phyloP scores from a whole-genome alignment of 176 grass and related monocot genomes.

The Tillandsia leiboldiana region DNA sequence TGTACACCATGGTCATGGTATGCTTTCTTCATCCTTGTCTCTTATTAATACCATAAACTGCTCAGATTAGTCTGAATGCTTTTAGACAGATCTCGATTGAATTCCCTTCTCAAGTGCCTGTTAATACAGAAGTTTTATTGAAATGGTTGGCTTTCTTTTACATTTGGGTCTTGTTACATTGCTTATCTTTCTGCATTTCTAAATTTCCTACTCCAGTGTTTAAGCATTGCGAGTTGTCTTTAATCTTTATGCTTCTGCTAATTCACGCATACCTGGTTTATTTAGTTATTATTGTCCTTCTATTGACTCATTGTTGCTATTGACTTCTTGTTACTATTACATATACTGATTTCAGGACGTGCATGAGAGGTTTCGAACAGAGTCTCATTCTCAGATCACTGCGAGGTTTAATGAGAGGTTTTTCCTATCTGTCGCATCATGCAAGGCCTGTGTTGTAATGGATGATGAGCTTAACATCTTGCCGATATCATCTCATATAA shows the following conservation, averaged over 20 bases:
- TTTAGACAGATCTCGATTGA: not conserved
- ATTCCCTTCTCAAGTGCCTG: not conserved
- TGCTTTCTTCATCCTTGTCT: slow-evolving; percentile 14
- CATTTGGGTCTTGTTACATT: not conserved
- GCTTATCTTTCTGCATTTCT: not conserved
- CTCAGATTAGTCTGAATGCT: not conserved
- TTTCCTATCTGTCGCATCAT: slow-evolving; percentile 76
- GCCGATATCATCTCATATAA: slow-evolving; percentile 81
- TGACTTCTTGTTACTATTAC: too few relatives aligned
- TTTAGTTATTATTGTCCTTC: too few relatives aligned
- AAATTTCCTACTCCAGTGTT: not conserved
- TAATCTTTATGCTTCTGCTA: not conserved
- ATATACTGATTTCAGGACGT: slow-evolving; percentile 55
- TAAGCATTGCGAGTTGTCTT: not conserved
- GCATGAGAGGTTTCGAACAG: slow-evolving; percentile 91
- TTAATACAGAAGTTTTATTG: not conserved
- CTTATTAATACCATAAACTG: not conserved
- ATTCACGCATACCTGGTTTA: too few relatives aligned
- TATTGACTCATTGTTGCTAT: too few relatives aligned
- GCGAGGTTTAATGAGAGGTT: slow-evolving; percentile 89
- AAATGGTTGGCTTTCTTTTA: not conserved
- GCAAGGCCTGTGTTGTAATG: slow-evolving; percentile 91
- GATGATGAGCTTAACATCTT: slow-evolving; percentile 96
- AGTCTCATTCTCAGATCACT: slow-evolving; percentile 66
- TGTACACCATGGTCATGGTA: slow-evolving; percentile 97